phyloP scores from a whole-genome alignment of 164 flowering plant genomes.

The Nymphaea thermarum region DNA sequence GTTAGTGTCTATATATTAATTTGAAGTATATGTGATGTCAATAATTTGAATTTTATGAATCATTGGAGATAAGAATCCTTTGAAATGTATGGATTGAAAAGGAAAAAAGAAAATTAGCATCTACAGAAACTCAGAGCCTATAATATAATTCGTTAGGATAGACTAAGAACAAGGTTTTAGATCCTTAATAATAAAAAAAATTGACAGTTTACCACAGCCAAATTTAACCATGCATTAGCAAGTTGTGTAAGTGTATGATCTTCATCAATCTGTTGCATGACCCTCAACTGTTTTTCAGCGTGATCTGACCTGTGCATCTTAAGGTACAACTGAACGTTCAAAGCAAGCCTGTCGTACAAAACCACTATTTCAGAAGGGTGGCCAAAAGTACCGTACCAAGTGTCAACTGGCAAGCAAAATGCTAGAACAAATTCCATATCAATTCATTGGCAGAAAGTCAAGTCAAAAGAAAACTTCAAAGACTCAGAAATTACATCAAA shows the following conservation, averaged over 20 bases:
- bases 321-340: constrained; percentile 86
- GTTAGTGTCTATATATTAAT: no score
- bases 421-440: no score
- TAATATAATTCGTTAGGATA: no score
- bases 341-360: constrained; percentile 63
- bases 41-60: no score
- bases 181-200: no score
- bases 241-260: constrained; percentile 97
- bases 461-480: neutral
- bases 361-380: constrained; percentile 1
- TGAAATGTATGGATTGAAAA: no score
- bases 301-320: constrained; percentile 96
- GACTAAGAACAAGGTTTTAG: no score
- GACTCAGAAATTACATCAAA: no score
- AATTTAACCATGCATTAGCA: constrained; percentile 92
- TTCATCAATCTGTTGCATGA: constrained; percentile 95
- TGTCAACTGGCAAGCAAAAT: neutral
- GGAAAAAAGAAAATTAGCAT: no score
- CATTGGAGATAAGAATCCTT: no score
- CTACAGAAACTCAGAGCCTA: no score
- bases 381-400: neutral
- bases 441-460: neutral
- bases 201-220: constrained; percentile 57
- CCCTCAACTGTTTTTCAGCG: constrained; percentile 92
- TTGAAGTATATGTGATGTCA: no score